Evolutionary conservation across 805 yeast genomes (phyloP).

Genomic region (Teunomyces kruisii): DNA sequence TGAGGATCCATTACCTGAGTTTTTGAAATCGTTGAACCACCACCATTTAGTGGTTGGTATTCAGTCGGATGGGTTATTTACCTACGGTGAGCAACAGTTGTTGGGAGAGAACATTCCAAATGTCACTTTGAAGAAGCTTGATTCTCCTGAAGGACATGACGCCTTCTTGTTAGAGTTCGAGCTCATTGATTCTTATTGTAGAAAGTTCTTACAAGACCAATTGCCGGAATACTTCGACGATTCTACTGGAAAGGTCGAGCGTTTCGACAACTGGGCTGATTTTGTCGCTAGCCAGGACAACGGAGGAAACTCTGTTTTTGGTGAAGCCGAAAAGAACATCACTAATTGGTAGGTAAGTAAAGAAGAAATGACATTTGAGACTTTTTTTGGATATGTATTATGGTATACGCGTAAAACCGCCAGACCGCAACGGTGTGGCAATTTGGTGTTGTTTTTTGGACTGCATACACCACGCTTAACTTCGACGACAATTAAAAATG

Average conservation of each 20-base stretch:
- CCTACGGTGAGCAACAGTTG: conserved; percentile 85
- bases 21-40: conserved; percentile 58
- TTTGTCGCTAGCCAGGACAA: conserved; percentile 37
- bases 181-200: conserved; percentile 69
- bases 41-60: conserved; percentile 89
- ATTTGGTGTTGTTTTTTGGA: too few species aligned
- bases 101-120: conserved; percentile 75
- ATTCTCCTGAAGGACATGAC: conserved; percentile 96
- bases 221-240: conserved; percentile 57
- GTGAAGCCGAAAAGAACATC: conserved; percentile 87
- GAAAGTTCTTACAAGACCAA: conserved; percentile 59
- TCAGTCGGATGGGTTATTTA: conserved; percentile 88
- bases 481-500: not conserved
- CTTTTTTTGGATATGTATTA: too few species aligned
- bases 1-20: conserved; percentile 41
- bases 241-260: conserved; percentile 41
- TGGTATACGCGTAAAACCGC: too few species aligned
- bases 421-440: too few species aligned
- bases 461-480: not conserved
- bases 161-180: conserved; percentile 91
- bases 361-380: too few species aligned
- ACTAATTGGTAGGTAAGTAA: conserved; percentile 70
- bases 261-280: conserved; percentile 41
- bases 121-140: conserved; percentile 64
- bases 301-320: conserved; percentile 70